These are phyloP conservation scores for Lenwebbia sp. DNA, from an alignment of 345 rosid genomes.

Conservation along the genomic window DNA sequence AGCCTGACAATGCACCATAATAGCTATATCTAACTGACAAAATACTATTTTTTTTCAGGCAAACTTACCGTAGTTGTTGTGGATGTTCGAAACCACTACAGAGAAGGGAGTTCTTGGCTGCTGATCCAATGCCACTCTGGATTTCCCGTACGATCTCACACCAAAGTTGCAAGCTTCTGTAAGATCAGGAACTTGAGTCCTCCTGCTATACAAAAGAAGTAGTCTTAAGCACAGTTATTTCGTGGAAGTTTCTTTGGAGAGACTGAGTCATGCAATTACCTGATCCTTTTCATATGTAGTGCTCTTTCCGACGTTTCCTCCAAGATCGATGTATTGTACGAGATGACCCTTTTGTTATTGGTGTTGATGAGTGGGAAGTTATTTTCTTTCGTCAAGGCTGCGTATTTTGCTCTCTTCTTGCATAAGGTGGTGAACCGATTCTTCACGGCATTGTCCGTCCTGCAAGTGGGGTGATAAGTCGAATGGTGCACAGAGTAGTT, in stretches of 20 bases:
- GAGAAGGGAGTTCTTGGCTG: conserved; percentile 59
- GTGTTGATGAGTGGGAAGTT: conserved; percentile 34
- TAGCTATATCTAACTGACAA: background rate
- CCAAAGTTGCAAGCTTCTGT: conserved; percentile 27
- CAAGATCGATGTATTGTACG: conserved; percentile 22
- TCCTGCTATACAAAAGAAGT: conserved; percentile 27
- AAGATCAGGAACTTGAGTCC: conserved; percentile 41
- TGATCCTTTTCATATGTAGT: conserved; percentile 42
- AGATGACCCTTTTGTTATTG: conserved; percentile 64
- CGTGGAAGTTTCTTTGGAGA: background rate
- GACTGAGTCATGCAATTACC: conserved; percentile 18
- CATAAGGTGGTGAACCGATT: conserved; percentile 90
- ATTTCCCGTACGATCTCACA: conserved; percentile 39
- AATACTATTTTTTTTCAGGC: background rate
- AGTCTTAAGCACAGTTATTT: background rate
- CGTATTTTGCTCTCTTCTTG: conserved; percentile 93
- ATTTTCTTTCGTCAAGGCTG: conserved; percentile 84
- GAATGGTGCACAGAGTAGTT: background rate
- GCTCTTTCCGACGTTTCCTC: conserved; percentile 31
- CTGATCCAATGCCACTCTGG: conserved; percentile 21
- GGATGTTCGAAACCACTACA: conserved; percentile 45
- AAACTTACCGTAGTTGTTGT: background rate
- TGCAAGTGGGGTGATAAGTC: conserved; percentile 7
- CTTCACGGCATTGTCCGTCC: conserved; percentile 99
- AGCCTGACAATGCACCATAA: background rate